Evolutionary conservation across 2,329 filamentous ascomycete species (phyloP), one percentile per base, ranked within the genome.

Genomic region (Verticillium alfalfae): DNA sequence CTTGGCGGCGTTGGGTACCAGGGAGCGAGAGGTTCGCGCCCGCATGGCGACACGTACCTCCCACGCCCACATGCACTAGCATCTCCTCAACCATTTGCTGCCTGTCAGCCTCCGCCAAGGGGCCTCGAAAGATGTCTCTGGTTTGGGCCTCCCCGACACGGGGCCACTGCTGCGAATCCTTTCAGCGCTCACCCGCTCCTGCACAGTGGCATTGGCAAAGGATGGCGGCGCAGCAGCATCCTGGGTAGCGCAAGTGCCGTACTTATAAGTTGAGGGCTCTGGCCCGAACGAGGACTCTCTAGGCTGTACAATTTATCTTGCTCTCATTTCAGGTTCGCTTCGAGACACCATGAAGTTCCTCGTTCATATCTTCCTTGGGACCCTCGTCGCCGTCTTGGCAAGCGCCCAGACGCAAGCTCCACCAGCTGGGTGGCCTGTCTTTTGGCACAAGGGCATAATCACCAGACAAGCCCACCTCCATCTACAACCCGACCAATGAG

Each of bases 401-500:
- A 57, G 26, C 8, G 63, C 65, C n/a, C 63, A 63, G 54, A 60
- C 58, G n/a, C 41, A 58, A 15, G 38, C 58, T 7, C 56, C 49
- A 16, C 68, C 67, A 8, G 37, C 39, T 13, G 63, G 64, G 1
- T 70, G 68, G 68, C 68, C 68, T 5, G 54, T 58, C 2, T 70
- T 69, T 26, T 61, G 56, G 36, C 66, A 65, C 22, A 61, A 70
- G 56, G 68, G 68, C 8, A 59, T 63, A 2, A 52, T 70, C 5
- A 70, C 67, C 15, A n/a, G 15, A 68, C 56, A 70, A 67, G 39
- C 45, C 39, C 9, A 63, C 60, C 10, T 60, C 67, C 12, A 58
- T 64, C 15, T 70, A 69, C 59, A 70, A 70, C 4, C 67, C 67
- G 2, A 70, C 68, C 7, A 66, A 69, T 37, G 68, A 70, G 36